Evolutionary conservation across 2,329 filamentous ascomycete species (phyloP).

Genomic region (Blumeriella jaapii): DNA sequence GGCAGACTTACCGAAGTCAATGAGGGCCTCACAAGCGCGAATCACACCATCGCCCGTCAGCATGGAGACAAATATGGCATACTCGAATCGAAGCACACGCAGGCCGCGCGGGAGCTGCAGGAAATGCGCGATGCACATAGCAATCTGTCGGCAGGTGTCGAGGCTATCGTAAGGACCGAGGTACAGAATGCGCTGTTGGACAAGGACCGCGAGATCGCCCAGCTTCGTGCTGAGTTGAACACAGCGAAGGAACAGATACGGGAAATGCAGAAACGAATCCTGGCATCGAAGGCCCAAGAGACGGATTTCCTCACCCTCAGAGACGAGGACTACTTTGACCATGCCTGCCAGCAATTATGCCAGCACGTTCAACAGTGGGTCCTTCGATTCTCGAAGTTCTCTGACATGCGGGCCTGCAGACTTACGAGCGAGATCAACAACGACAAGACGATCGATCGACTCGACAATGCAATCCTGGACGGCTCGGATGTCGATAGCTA

Average conservation of each 20-base stretch:
- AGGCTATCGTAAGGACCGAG: conserved; percentile 48
- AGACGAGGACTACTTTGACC: conserved; percentile 93
- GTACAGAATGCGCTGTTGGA: conserved; percentile 56
- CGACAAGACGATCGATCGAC: conserved; percentile 84
- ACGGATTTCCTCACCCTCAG: conserved; percentile 64
- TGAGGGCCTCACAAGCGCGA: conserved; percentile 64
- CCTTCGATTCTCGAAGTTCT: conserved; percentile 93
- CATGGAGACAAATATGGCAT: conserved; percentile 60
- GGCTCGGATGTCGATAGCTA: conserved; percentile 86
- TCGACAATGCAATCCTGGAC: conserved; percentile 90
- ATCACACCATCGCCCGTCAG: conserved; percentile 62
- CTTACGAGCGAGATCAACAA: conserved; percentile 75
- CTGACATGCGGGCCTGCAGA: conserved; percentile 79
- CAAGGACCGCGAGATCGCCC: conserved; percentile 74
- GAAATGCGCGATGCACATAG: conserved; percentile 52
- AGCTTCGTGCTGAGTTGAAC: conserved; percentile 65
- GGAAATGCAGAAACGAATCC: conserved; percentile 45
- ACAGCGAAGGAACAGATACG: conserved; percentile 53
- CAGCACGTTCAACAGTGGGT: conserved; percentile 98
- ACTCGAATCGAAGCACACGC: conserved; percentile 56
- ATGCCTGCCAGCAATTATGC: conserved; percentile 86
- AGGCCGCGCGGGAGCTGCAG: conserved; percentile 57
- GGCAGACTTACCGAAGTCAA: conserved; percentile 73
- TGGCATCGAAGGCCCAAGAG: conserved; percentile 47
- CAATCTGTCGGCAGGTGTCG: conserved; percentile 50